A percentile compares a stretch with the other conserved stretches of the same genome.
phyloP scores from a whole-genome alignment of 768 basidiomycete genomes.

The Kwoniella mangroviensis region DNA sequence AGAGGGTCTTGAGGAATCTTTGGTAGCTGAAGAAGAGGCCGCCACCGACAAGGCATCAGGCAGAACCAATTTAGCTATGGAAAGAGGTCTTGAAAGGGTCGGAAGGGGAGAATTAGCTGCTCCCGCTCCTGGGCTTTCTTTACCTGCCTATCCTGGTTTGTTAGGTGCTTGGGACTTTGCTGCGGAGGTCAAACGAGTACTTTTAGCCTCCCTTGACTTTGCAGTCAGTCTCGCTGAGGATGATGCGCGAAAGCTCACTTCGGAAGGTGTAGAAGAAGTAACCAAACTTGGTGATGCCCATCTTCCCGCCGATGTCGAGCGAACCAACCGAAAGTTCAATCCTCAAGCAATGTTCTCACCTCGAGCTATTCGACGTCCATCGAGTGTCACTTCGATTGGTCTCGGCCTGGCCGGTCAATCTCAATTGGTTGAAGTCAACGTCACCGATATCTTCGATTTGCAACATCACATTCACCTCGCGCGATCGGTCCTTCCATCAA shows the following conservation, averaged over 20 bases:
- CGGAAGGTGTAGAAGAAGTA: slow-evolving; percentile 69
- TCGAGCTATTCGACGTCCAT: slow-evolving; percentile 72
- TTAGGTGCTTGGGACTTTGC: slow-evolving; percentile 84
- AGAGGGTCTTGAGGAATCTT: slow-evolving; percentile 74
- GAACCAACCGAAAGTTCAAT: slow-evolving; percentile 82
- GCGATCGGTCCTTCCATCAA: slow-evolving; percentile 60
- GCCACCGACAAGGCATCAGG: slow-evolving; percentile 65
- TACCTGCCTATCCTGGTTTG: slow-evolving; percentile 84
- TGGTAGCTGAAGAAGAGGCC: slow-evolving; percentile 79
- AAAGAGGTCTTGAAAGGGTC: slow-evolving; percentile 74
- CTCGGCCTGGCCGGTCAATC: slow-evolving; percentile 76
- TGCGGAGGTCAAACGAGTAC: slow-evolving; percentile 71
- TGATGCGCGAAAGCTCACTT: slow-evolving; percentile 74
- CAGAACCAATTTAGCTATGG: slow-evolving; percentile 67
- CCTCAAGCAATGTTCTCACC: slow-evolving; percentile 96
- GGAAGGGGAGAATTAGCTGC: slow-evolving; percentile 71
- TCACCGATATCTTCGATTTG: slow-evolving; percentile 84
- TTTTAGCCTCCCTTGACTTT: slow-evolving; percentile 80
- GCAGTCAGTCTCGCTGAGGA: slow-evolving; percentile 80
- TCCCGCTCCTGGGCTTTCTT: slow-evolving; percentile 29
- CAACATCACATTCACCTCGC: slow-evolving; percentile 71
- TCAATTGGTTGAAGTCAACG: slow-evolving; percentile 77
- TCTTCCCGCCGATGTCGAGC: slow-evolving; percentile 75
- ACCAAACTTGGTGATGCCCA: slow-evolving; percentile 72
- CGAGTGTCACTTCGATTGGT: slow-evolving; percentile 76